phyloP scores from a whole-genome alignment of 768 basidiomycete genomes.

The Trichaptum fuscoviolaceum region DNA sequence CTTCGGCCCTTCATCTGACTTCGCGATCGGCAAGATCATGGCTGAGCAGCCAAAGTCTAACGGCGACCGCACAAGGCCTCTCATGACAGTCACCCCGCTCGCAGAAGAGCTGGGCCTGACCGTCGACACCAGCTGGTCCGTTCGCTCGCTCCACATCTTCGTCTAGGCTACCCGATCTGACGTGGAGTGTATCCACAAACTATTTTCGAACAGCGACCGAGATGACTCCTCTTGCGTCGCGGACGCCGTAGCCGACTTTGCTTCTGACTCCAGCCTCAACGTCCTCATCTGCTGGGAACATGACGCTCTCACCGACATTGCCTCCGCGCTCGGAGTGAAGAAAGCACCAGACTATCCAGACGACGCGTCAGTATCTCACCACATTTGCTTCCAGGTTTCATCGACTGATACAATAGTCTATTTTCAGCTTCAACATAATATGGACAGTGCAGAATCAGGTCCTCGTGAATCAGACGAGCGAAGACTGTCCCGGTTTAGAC shows the following conservation, averaged over 20 bases:
- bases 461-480: conserved; percentile 12
- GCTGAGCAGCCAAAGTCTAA: conserved; percentile 11
- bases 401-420: neutral
- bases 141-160: neutral
- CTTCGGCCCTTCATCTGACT: conserved; percentile 10
- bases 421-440: conserved; percentile 12
- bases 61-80: conserved; percentile 10
- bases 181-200: neutral
- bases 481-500: conserved; percentile 13
- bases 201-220: conserved; percentile 8
- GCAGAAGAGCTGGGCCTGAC: conserved; percentile 13
- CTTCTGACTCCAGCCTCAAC: conserved; percentile 3
- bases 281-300: conserved; percentile 16
- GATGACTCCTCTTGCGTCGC: conserved; percentile 13
- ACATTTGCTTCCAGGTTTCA: neutral
- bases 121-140: conserved; percentile 14
- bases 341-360: conserved; percentile 11
- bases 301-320: conserved; percentile 9
- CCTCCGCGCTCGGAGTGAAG: conserved; percentile 9
- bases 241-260: conserved; percentile 11
- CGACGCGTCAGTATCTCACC: conserved; percentile 9
- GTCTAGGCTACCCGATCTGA: neutral
- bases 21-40: conserved; percentile 14
- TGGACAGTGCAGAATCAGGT: conserved; percentile 11
- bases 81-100: conserved; percentile 14